A percentile compares a stretch with the other conserved stretches of the same genome.
Conservation (phyloP, 768 basidiomycete genomes). For the Tricholomella constricta region DNA sequence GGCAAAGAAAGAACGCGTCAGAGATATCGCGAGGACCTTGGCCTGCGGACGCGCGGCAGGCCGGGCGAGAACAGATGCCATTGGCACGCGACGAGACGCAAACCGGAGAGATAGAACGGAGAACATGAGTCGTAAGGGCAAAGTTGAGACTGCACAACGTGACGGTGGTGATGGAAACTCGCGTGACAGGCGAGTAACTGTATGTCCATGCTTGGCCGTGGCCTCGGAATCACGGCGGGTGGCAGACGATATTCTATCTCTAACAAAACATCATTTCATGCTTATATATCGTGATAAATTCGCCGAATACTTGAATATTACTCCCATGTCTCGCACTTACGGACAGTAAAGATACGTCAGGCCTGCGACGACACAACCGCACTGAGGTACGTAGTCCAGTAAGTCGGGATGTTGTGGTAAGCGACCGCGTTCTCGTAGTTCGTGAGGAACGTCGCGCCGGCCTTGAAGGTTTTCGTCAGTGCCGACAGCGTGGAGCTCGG, state of each 20-base stretch:
- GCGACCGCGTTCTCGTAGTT: conserved; percentile 19
- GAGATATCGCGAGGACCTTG: conserved; percentile 7
- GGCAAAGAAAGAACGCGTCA: conserved; percentile 22
- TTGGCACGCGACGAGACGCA: conserved; percentile 8
- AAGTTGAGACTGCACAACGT: background rate
- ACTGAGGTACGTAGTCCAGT: conserved; percentile 8
- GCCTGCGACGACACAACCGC: conserved; percentile 10
- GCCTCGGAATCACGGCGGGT: too few relatives aligned
- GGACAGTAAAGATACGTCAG: too few relatives aligned
- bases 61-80: background rate
- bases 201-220: background rate
- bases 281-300: too few relatives aligned
- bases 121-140: conserved; percentile 10
- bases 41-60: background rate
- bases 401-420: conserved; percentile 11
- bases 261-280: too few relatives aligned
- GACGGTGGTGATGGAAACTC: background rate
- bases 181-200: background rate
- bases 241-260: too few relatives aligned
- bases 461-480: conserved; percentile 19
- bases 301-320: too few relatives aligned
- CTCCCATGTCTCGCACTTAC: too few relatives aligned
- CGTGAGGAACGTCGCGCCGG: conserved; percentile 34
- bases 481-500: conserved; percentile 23
- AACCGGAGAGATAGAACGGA: conserved; percentile 11